Percentiles rank a stretch among this genome's conserved stretches.
phyloP scores from a whole-genome alignment of 2,329 filamentous ascomycete species.

The Fusarium redolens region DNA sequence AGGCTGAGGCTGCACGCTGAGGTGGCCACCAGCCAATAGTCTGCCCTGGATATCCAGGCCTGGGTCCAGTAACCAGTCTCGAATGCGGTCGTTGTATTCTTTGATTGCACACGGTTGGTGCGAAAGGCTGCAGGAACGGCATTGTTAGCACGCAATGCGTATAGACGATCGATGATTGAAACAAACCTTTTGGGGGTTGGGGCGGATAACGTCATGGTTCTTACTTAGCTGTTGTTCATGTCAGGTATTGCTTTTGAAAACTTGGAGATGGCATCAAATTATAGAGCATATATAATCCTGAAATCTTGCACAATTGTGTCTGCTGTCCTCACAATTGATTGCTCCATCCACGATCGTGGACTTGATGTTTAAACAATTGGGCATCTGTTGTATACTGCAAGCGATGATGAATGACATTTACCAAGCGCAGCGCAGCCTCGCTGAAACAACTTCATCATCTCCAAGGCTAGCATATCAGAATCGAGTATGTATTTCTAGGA shows the following conservation, averaged over 20 bases:
- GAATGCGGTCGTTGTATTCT: background rate
- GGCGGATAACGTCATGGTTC: background rate
- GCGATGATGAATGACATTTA: accelerated
- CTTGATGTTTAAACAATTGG: accelerated
- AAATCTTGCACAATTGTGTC: background rate
- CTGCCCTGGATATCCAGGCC: background rate
- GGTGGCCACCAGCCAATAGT: background rate
- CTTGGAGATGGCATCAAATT: accelerated
- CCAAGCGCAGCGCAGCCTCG: background rate
- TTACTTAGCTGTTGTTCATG: no score
- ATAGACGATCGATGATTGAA: accelerated
- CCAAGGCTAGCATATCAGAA: accelerated
- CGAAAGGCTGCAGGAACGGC: background rate
- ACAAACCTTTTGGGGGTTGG: background rate
- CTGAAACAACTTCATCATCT: accelerated
- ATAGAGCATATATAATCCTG: accelerated
- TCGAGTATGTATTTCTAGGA: accelerated
- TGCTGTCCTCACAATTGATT: accelerated
- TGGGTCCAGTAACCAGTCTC: background rate
- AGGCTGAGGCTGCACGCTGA: background rate
- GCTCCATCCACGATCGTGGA: background rate
- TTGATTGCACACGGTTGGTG: accelerated
- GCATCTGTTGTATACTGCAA: accelerated
- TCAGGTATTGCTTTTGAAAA: accelerated
- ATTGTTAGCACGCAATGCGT: accelerated